Evolutionary conservation across 2,329 filamentous ascomycete species (phyloP), one percentile per base, ranked within the genome.

Genomic region (Diaporthe vaccinii): DNA sequence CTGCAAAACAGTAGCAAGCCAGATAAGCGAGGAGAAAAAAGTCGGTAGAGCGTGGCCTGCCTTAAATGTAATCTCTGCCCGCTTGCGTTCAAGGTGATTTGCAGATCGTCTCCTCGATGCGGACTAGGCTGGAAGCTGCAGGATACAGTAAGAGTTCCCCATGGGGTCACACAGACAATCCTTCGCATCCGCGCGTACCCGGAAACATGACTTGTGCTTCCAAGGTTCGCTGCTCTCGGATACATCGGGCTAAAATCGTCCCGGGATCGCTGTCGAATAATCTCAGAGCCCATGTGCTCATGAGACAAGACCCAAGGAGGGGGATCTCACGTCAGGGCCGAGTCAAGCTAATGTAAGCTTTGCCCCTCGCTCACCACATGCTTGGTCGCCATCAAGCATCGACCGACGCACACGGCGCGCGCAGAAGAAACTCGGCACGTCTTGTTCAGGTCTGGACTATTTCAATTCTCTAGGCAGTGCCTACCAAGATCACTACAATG

Each of bases 191-290:
- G 62, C 41, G 22, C 62, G 20, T 6, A 28, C 31, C 65, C 49
- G 65, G 65, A 69, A 53, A 55, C 49, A 69, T 69, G 65, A 69
- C 65, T 69, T 55, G 65, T 69, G 46, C 49, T 14, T 14, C 53
- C 51, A 12, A 55, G 53, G 25, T 28, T 69, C 39, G 49, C 49
- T 55, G 34, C n/a, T 65, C 22, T 69, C 65, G 65, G 65, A 39
- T 4, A 41, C 20, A 49, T 55, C 65, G 49, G 65, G 46, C 28
- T 53, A 69, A 20, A 39, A 41, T 41, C 49, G n/a, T 12, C 65
- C 65, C 65, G 65, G 49, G 22, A 69, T 53, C 49, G 65, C 65
- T 20, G 49, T 55, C 34, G 34, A 69, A 12, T 14, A 25, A 53
- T 8, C 22, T 22, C 62, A 49, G 31, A 22, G 31, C 53, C 20